phyloP scores from a whole-genome alignment of 441 rosid species.

The Gossypium schwendimanii region DNA sequence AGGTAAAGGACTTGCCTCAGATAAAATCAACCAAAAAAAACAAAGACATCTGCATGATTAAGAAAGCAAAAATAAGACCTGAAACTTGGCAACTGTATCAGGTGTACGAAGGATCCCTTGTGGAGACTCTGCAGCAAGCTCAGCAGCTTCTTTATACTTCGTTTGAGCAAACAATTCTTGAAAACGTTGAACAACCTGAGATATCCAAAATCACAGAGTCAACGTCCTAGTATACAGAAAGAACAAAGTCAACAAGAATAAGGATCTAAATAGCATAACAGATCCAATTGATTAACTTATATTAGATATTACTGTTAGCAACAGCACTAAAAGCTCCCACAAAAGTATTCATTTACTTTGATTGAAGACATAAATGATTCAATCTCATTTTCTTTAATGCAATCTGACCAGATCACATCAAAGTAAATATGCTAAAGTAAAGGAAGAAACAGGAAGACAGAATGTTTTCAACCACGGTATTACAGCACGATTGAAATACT shows the following conservation, averaged over 20 bases:
- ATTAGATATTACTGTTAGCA: background rate
- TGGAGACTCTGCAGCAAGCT: conserved; percentile 99
- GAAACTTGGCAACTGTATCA: conserved; percentile 96
- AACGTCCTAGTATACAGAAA: conserved; percentile 12
- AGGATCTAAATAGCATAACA: background rate
- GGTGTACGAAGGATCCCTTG: conserved; percentile 97
- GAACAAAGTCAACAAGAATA: background rate
- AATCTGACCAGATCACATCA: background rate
- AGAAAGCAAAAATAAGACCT: conserved; percentile 44
- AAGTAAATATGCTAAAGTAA: background rate
- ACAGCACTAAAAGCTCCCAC: background rate
- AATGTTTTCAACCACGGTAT: background rate
- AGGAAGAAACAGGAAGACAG: background rate
- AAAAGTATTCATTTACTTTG: background rate
- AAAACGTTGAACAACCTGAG: conserved; percentile 95
- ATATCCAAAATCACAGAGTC: conserved; percentile 21
- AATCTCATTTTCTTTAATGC: background rate
- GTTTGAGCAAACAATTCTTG: conserved; percentile 98
- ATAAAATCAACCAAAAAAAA: background rate
- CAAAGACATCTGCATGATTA: background rate
- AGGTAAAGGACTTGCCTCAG: background rate
- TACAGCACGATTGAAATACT: background rate
- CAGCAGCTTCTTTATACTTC: conserved; percentile 98
- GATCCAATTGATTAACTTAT: background rate
- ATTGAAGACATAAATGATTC: background rate